A percentile compares a stretch with the other conserved stretches of the same genome.
phyloP scores from a whole-genome alignment of 2,329 filamentous ascomycete genomes.

The Fusarium veterinarium region DNA sequence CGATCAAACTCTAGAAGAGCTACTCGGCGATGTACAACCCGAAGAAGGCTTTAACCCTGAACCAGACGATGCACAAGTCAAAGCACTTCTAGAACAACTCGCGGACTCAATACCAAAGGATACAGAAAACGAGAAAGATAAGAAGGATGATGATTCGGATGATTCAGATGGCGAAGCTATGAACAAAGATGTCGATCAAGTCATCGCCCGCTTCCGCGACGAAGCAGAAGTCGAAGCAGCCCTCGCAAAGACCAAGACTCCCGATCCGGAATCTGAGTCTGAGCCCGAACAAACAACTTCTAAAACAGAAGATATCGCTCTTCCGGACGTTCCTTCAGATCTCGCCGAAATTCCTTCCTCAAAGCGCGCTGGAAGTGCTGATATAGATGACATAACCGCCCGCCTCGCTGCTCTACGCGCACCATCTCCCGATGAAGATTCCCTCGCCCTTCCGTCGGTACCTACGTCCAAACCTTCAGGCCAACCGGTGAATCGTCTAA shows the following conservation, averaged over 20 bases:
- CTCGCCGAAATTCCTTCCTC: conserved; percentile 52
- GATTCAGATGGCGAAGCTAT: conserved; percentile 65
- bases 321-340: conserved; percentile 61
- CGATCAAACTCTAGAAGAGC: conserved; percentile 64
- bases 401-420: conserved; percentile 65
- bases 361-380: conserved; percentile 41
- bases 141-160: conserved; percentile 45
- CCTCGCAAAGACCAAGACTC: conserved; percentile 22
- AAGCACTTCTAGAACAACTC: conserved; percentile 53
- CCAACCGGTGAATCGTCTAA: conserved; percentile 53
- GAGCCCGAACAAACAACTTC: conserved; percentile 7
- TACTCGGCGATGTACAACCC: conserved; percentile 58
- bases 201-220: conserved; percentile 60
- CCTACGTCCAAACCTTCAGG: conserved; percentile 62
- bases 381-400: conserved; percentile 59
- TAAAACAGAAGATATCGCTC: conserved; percentile 46
- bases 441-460: conserved; percentile 60
- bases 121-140: neutral
- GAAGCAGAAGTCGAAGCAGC: conserved; percentile 55
- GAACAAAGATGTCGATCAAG: conserved; percentile 56
- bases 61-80: conserved; percentile 49
- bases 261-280: conserved; percentile 18
- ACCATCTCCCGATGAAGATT: conserved; percentile 43
- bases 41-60: conserved; percentile 45
- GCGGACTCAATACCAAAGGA: conserved; percentile 50